Base-by-base conservation (phyloP, 2,329 filamentous ascomycete genomes). In the Botrytis sinoallii region DNA sequence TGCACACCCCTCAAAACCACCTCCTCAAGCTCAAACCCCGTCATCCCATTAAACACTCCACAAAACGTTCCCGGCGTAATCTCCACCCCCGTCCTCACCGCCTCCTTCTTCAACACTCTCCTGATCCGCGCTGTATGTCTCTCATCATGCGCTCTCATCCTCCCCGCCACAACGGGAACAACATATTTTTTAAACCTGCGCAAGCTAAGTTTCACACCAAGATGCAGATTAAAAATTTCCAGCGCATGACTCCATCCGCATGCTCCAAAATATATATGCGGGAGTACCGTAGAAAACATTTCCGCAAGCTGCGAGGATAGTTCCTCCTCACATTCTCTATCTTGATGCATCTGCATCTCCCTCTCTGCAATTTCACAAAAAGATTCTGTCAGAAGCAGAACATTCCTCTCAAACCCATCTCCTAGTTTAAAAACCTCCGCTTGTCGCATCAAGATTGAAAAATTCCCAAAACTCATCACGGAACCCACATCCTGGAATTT, bases 351-450 rank as follows among this genome's bases (percentile, higher is more conserved):
- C 18, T 44, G 18, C 1, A 25, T n/a, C 25, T 55, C 12, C 25
- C 25, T 55, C 25, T n/a, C 48, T 14, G 25, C 48, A 6, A n/a
- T n/a, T 14, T 14, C 25, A 7, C 48, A 48, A 1, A 48, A 25
- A 1, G 22, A 25, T 25, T 48, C 46, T 3, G 46, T 48, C 7
- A 46, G 44, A 25, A 48, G 46, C 46, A 48, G 22, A 25, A 1
- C 1, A 10, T 25, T 14, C 14, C 16, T 14, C 12, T n/a, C 48
- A 5, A 1, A 5, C 48, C 0, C 12, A 3, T n/a, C 12, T 14
- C 12, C 4, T 5, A 5, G 3, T 16, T n/a, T n/a, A 7, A 55
- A 55, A 14, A 14, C 12, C 25, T n/a, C 48, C 14, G 48, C 25
- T n/a, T 55, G 12, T 25, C 25, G 25, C 48, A 55, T 6, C 48